phyloP scores from a whole-genome alignment of 345 rosid species.

The Alliaria petiolata region DNA sequence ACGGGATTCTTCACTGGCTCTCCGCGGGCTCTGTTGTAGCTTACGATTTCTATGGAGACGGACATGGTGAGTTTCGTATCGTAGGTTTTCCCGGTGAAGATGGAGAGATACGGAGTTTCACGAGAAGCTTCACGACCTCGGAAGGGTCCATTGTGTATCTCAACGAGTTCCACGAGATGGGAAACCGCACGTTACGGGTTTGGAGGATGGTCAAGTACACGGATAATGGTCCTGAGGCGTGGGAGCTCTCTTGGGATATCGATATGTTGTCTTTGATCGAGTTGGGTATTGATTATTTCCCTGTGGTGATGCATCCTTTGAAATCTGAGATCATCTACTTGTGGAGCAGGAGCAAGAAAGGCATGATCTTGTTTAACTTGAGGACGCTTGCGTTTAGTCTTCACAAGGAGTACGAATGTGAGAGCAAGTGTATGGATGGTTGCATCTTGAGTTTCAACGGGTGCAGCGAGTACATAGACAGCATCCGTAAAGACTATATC shows the following conservation, averaged over 20 bases:
- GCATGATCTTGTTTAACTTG: constrained; percentile 16
- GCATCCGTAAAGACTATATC: not conserved
- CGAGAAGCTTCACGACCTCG: not conserved
- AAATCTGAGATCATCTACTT: constrained; percentile 18
- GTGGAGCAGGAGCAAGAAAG: not conserved
- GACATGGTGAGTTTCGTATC: not conserved
- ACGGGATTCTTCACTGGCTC: constrained; percentile 18
- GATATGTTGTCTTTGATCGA: not conserved
- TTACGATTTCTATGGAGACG: constrained; percentile 1
- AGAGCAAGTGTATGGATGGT: constrained; percentile 11
- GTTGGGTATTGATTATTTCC: not conserved
- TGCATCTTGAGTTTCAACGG: constrained; percentile 5
- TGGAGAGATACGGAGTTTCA: not conserved
- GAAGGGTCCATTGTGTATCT: constrained; percentile 13
- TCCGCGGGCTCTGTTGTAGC: not conserved
- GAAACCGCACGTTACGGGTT: not conserved
- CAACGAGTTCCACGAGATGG: not conserved
- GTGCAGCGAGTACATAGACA: not conserved
- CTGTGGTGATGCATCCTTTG: constrained; percentile 21
- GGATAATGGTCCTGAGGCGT: not conserved
- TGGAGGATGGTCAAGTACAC: constrained; percentile 14
- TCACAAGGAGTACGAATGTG: not conserved
- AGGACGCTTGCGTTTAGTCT: not conserved
- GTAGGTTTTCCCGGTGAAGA: not conserved
- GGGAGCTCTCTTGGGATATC: constrained; percentile 9